Percentiles rank a stretch among this genome's conserved stretches.
Conservation (phyloP, 805 yeast species). For the Schwanniomyces pseudopolymorphus region DNA sequence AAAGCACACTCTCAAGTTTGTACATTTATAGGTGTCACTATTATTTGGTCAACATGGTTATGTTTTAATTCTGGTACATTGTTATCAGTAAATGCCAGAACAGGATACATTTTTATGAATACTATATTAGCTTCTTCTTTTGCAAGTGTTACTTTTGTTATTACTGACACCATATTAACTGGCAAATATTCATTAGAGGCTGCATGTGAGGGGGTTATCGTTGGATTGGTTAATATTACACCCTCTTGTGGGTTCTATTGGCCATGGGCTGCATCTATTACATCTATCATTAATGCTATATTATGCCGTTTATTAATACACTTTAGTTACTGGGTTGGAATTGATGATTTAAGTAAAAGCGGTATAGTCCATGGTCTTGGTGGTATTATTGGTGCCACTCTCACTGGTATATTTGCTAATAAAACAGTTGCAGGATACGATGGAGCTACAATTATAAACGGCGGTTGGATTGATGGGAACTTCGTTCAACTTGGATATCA, state of each 20-base stretch:
- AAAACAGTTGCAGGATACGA: conserved; percentile 44
- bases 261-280: conserved; percentile 47
- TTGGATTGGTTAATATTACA: conserved; percentile 47
- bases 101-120: conserved; percentile 47
- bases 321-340: conserved; percentile 38
- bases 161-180: conserved; percentile 39
- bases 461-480: conserved; percentile 49
- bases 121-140: conserved; percentile 52
- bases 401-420: conserved; percentile 46
- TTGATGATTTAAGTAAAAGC: conserved; percentile 48
- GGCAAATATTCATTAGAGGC: conserved; percentile 42
- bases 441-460: conserved; percentile 41
- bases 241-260: conserved; percentile 47
- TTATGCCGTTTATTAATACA: conserved; percentile 34
- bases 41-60: conserved; percentile 51
- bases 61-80: conserved; percentile 50
- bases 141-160: conserved; percentile 46
- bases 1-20: conserved; percentile 36
- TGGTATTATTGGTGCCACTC: conserved; percentile 44
- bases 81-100: conserved; percentile 38
- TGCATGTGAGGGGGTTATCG: conserved; percentile 47
- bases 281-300: conserved; percentile 38
- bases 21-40: conserved; percentile 44
- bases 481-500: conserved; percentile 48
- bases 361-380: conserved; percentile 49